Conservation (phyloP, 164 flowering plant species). For the Vitis amurensis region DNA sequence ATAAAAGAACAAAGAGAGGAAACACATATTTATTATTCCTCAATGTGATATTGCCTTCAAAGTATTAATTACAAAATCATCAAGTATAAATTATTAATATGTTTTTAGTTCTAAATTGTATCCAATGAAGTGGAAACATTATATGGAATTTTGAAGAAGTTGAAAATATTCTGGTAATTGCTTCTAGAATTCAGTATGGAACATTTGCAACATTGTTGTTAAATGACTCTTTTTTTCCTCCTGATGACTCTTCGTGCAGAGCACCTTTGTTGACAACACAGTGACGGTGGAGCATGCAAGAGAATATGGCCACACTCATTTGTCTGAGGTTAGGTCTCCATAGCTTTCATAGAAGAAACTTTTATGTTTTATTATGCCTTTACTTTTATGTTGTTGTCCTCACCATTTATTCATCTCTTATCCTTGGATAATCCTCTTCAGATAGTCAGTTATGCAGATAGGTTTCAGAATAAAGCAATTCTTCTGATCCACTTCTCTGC, state of each 20-base stretch:
- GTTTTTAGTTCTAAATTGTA: not conserved
- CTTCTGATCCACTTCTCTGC: conserved; percentile 94
- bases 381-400: not conserved
- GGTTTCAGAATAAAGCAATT: conserved; percentile 79
- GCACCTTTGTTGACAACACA: conserved; percentile 65
- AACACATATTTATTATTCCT: no score
- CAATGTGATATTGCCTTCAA: no score
- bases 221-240: not conserved
- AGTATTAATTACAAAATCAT: no score
- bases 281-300: conserved; percentile 75
- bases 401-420: not conserved
- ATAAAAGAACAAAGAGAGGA: no score
- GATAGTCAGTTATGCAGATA: conserved; percentile 62
- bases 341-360: not conserved
- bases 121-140: not conserved
- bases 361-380: not conserved
- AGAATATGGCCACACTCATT: conserved; percentile 89
- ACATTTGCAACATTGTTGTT: not conserved
- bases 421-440: conserved; percentile 20
- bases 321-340: conserved; percentile 62
- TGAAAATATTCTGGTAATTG: not conserved
- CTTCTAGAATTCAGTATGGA: not conserved
- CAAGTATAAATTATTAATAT: not conserved
- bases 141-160: not conserved
- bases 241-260: conserved; percentile 37